Base-by-base conservation (phyloP, 805 yeast genomes). In the Pichia cephalocereana region DNA sequence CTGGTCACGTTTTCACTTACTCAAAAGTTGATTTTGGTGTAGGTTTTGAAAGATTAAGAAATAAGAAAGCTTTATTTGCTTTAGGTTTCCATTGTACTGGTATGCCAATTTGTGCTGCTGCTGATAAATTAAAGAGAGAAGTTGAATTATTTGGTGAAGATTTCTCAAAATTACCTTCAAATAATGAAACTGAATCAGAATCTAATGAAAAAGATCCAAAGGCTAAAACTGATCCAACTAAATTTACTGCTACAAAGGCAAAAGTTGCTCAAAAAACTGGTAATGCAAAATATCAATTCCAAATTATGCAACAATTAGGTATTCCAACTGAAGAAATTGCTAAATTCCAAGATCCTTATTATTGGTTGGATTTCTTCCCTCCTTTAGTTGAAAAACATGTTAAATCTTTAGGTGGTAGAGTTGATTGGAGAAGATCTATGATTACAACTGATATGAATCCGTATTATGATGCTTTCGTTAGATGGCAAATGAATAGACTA, bases 21-120 rank as follows among this genome's bases (percentile, higher is more conserved):
- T 87, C 97, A 46, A 93, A 93, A 70, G 91, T 81, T 46, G 99
- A 93, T 67, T 93, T 83, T 64, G 82, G 90, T 42, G 75, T 86
- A 48, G 98, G 98, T 47, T 93, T 84, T 63, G 96, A 93, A 72
- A 82, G 97, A 70, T 85, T 93, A 91, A 77, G 77, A 62, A 98
- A 97, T 56, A 87, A 84, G 69, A 78, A 85, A 59, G 96, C 96
- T 37, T 72, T 90, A 52, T 93, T 87, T 71, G 98, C 99, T 45
- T 76, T 93, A 49, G 99, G 99, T 44, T 93, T 91, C 83, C 99
- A 93, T 70, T 93, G 99, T 77, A 93, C 99, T 36, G 99, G 99
- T 75, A 85, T 93, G 96, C 98, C 99, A 47, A 93, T 93, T 66
- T 76, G 80, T 64, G 91, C 98, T 30, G 78, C 96, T 61, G 98